Conservation (phyloP, 352 stramenopile species). For the Peronospora destructor region DNA sequence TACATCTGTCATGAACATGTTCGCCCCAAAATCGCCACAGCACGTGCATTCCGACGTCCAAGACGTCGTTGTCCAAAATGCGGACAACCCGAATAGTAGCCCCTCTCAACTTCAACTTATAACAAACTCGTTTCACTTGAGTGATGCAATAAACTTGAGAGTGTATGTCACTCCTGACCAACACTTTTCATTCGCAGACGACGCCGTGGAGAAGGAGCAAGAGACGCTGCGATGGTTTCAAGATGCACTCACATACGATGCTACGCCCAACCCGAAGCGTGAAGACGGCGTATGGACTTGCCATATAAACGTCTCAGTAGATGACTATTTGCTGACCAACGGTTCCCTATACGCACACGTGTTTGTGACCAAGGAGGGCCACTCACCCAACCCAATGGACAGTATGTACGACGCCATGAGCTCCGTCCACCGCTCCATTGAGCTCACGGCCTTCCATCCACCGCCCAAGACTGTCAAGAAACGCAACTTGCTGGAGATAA, state of each 20-base stretch:
- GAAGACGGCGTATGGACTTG: conserved; percentile 47
- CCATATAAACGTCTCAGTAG: conserved; percentile 66
- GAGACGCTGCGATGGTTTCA: conserved; percentile 57
- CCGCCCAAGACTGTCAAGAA: conserved; percentile 68
- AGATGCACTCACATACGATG: conserved; percentile 49
- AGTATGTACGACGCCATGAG: conserved; percentile 45
- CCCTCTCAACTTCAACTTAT: conserved; percentile 17
- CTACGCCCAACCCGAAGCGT: conserved; percentile 33
- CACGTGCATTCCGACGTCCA: conserved; percentile 1
- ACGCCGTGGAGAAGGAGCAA: conserved; percentile 34
- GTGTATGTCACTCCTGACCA: conserved; percentile 57
- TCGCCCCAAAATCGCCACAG: conserved; percentile 18
- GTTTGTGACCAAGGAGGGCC: conserved; percentile 67
- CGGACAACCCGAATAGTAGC: conserved; percentile 16
- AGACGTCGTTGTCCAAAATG: conserved; percentile 14
- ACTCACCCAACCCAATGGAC: conserved; percentile 64
- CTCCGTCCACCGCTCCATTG: conserved; percentile 48
- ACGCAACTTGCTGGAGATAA: conserved; percentile 53
- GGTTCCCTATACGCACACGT: conserved; percentile 82
- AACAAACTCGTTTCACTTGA: conserved; percentile 53
- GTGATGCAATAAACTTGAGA: conserved; percentile 45
- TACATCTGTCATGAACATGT: conserved; percentile 42
- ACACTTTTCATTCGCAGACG: conserved; percentile 45
- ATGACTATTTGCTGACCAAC: conserved; percentile 60
- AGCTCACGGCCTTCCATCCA: conserved; percentile 73